Conservation (phyloP, 306 rosid species). For the Pyrus bretschneideri region DNA sequence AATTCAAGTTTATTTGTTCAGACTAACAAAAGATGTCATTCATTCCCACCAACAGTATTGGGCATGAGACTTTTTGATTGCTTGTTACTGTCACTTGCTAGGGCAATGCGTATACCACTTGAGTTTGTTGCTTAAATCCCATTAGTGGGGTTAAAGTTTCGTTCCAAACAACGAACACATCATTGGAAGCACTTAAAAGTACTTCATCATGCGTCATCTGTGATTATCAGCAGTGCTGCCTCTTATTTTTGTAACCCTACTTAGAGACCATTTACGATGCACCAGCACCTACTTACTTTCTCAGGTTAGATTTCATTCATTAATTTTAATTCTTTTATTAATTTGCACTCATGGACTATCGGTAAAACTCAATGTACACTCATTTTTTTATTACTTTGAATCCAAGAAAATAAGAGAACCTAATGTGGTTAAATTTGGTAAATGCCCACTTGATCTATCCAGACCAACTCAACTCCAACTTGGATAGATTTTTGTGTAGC, state of each 20-base stretch:
- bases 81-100: slow-evolving; percentile 11
- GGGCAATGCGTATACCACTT: slow-evolving; percentile 21
- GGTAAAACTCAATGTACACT: neutral
- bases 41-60: slow-evolving; percentile 34
- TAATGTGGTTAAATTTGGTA: neutral
- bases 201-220: neutral
- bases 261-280: neutral
- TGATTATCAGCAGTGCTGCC: neutral
- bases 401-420: neutral
- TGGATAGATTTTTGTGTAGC: neutral
- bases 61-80: slow-evolving; percentile 16
- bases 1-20: neutral
- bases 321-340: neutral
- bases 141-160: slow-evolving; percentile 1
- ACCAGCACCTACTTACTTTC: neutral
- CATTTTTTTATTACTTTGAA: neutral
- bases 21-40: slow-evolving; percentile 18
- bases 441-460: neutral
- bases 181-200: neutral
- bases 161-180: neutral
- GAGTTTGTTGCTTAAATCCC: slow-evolving; percentile 2
- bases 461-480: neutral
- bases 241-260: neutral
- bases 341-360: no score
- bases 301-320: neutral